Conservation (phyloP, 1,284 basidiomycete species). For the Tilletia indica region DNA sequence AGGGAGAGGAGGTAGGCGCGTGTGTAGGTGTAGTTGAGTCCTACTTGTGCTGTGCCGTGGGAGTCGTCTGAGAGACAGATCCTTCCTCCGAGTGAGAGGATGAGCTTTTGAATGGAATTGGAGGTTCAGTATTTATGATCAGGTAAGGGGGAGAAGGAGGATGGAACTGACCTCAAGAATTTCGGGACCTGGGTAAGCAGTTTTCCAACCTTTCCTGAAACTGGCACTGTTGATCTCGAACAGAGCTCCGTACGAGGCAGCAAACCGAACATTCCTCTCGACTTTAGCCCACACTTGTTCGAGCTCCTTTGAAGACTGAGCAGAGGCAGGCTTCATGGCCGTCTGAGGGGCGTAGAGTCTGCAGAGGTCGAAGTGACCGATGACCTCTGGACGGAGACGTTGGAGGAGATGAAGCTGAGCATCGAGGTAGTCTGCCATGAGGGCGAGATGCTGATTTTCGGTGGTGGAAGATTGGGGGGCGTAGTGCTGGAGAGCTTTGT, state of each 20-base stretch:
- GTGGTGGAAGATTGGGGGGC: constrained; percentile 16
- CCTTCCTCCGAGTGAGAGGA: constrained; percentile 68
- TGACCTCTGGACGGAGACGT: constrained; percentile 76
- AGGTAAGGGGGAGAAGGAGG: not conserved
- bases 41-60: constrained; percentile 83
- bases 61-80: constrained; percentile 92
- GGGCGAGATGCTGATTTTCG: constrained; percentile 20
- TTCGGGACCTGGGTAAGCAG: constrained; percentile 78
- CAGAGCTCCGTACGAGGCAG: constrained; percentile 78
- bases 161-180: constrained; percentile 68
- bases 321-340: constrained; percentile 11
- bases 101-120: constrained; percentile 61
- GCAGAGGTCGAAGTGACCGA: constrained; percentile 80
- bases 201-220: constrained; percentile 83
- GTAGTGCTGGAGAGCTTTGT: constrained; percentile 63
- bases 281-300: constrained; percentile 64
- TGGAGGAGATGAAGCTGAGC: constrained; percentile 43
- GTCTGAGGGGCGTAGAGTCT: constrained; percentile 38
- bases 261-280: constrained; percentile 73
- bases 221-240: constrained; percentile 93
- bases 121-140: not conserved
- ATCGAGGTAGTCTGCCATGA: constrained; percentile 44
- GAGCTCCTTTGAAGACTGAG: constrained; percentile 58
- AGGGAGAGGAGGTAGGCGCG: constrained; percentile 66
- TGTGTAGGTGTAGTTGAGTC: constrained; percentile 75